Evolutionary conservation across 2,329 filamentous ascomycete species (phyloP).

Genomic region (Apiospora marii): DNA sequence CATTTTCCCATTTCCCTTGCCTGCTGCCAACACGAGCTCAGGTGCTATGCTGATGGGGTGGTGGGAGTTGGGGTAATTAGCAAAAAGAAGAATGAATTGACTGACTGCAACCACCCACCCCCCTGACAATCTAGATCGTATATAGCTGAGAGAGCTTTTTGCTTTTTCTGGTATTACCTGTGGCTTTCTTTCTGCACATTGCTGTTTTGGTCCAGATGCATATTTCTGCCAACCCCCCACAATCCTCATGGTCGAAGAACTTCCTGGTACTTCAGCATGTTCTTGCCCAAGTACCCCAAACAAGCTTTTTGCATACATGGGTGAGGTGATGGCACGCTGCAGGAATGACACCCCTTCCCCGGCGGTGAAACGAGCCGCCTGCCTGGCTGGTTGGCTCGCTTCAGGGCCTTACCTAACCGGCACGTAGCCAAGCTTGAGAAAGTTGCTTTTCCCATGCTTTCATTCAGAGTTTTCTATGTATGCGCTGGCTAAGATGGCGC

Average conservation of each 20-base stretch:
- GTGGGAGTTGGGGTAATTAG: neutral
- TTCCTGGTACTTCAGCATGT: neutral
- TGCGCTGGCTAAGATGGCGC: neutral
- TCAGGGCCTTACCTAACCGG: neutral
- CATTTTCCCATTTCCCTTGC: neutral
- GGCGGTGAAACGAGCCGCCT: neutral
- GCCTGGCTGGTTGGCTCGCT: neutral
- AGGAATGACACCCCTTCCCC: neutral
- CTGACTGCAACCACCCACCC: neutral
- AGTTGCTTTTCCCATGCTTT: neutral
- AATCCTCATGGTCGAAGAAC: neutral
- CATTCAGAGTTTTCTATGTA: neutral
- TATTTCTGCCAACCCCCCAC: neutral
- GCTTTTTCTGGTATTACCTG: neutral
- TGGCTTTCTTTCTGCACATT: neutral
- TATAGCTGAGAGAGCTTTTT: neutral
- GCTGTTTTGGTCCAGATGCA: neutral
- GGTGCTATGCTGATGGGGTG: neutral
- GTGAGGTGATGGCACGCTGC: neutral
- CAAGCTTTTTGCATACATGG: neutral
- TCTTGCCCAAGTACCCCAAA: neutral
- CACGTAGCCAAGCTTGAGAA: neutral
- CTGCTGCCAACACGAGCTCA: neutral
- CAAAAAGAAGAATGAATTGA: neutral
- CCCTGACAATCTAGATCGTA: neutral